Base-by-base conservation (phyloP, 768 basidiomycete genomes). In the Naganishia antarctica region DNA sequence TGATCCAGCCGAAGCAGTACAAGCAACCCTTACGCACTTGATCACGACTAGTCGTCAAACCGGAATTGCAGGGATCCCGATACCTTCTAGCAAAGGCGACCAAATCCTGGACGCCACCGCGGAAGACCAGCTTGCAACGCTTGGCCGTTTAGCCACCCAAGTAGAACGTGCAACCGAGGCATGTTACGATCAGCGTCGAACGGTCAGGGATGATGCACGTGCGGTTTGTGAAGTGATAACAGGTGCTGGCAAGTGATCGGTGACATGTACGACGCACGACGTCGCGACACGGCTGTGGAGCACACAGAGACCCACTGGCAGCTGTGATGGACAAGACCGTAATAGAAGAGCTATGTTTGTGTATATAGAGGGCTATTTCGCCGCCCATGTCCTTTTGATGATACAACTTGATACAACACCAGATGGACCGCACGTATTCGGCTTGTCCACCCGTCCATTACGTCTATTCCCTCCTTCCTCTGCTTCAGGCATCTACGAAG, bases 371-470 rank as follows among this genome's bases (percentile, higher is more conserved):
- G n/a, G n/a, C n/a, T n/a, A n/a, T 32, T 60, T 21, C 15, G 37
- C 37, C n/a, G n/a, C 23, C 40, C 2, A 6, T 25, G 21, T 59
- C 15, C 40, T 29, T 23, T n/a, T 37, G 26, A 11, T 59, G 37
- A 41, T 40, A 46, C 46, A 63, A 34, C 45, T 61, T 47, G 60
- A 61, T 48, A 48, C n/a, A 61, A 51, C 50, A 29, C n/a, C n/a
- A n/a, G n/a, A n/a, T n/a, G n/a, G n/a, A n/a, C n/a, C n/a, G n/a
- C n/a, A n/a, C n/a, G n/a, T n/a, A n/a, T n/a, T n/a, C n/a, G n/a
- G n/a, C 21, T 25, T 46, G 18, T 28, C 41, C 37, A 32, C 32
- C 11, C 15, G 15, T 37, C 34, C 34, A 37, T 37, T 7, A n/a
- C n/a, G 34, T 37, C 34, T 15, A 37, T 37, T 15, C 15, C 7